A percentile compares a stretch with the other conserved stretches of the same genome.
Conservation (phyloP, 1,139 yeast genomes). For the Casaregolazyma suthepensis region DNA sequence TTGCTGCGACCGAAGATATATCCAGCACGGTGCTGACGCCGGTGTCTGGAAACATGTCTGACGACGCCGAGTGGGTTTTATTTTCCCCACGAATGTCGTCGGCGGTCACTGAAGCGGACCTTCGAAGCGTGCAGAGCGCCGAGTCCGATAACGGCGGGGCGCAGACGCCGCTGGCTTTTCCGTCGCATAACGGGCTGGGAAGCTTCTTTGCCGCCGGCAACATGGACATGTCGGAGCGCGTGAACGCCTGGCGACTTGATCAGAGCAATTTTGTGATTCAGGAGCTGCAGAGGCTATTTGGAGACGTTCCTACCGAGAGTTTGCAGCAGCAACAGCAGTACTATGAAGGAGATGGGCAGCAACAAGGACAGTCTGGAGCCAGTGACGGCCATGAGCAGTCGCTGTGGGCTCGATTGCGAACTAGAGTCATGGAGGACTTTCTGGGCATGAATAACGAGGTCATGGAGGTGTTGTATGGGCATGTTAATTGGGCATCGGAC, state of each 20-base stretch:
- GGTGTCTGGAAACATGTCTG: constrained; percentile 1
- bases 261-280: constrained; percentile 32
- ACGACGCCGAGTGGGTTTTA: constrained; percentile 26
- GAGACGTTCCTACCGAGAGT: constrained; percentile 3
- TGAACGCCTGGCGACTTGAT: constrained; percentile 37
- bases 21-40: constrained; percentile 6
- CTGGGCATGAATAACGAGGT: constrained; percentile 31
- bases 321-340: constrained; percentile 5
- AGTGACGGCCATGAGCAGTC: constrained; percentile 3
- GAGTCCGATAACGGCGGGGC: constrained; percentile 14
- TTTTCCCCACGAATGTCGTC: constrained; percentile 24
- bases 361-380: not conserved
- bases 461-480: constrained; percentile 28
- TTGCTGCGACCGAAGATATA: constrained; percentile 1
- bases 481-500: constrained; percentile 17
- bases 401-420: constrained; percentile 19
- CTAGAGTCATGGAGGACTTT: constrained; percentile 21
- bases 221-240: constrained; percentile 29
- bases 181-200: constrained; percentile 35
- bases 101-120: constrained; percentile 1
- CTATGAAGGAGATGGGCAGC: constrained; percentile 1
- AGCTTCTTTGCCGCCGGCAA: constrained; percentile 25
- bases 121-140: constrained; percentile 1
- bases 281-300: constrained; percentile 26
- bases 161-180: constrained; percentile 30